These are phyloP conservation scores for Cercospora zeina DNA, from an alignment of 2,329 filamentous ascomycete genomes.

Conservation along the genomic window DNA sequence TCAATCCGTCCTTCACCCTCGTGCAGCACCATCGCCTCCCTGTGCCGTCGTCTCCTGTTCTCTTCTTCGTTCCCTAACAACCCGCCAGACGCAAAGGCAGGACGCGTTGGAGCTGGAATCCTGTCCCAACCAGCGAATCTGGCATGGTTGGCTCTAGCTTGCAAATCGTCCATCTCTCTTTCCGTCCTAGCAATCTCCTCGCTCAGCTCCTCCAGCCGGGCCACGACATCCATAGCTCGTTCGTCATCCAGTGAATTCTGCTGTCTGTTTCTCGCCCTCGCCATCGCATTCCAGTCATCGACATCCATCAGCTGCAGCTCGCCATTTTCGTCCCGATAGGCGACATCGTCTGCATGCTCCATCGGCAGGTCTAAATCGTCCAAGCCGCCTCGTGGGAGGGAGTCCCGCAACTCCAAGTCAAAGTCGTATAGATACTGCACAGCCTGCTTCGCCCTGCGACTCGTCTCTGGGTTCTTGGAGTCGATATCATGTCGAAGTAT, in stretches of 20 bases:
- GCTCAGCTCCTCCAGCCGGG: conserved; percentile 22
- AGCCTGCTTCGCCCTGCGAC: conserved; percentile 25
- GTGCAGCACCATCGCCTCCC: conserved; percentile 88
- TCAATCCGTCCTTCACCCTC: conserved; percentile 69
- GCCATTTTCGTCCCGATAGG: conserved; percentile 11
- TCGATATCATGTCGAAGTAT: conserved; percentile 26
- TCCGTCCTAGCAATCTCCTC: conserved; percentile 24
- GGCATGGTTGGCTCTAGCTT: conserved; percentile 55
- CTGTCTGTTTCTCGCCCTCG: conserved; percentile 9
- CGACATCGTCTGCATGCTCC: neutral
- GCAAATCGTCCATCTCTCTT: conserved; percentile 52
- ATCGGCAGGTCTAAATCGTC: conserved; percentile 4
- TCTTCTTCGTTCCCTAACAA: conserved; percentile 59
- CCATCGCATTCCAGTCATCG: conserved; percentile 19
- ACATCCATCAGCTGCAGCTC: conserved; percentile 14
- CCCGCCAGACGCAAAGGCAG: conserved; percentile 1
- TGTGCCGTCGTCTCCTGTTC: conserved; percentile 65
- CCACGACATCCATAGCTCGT: conserved; percentile 15
- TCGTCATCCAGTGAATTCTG: conserved; percentile 12
- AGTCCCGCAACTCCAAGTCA: conserved; percentile 31
- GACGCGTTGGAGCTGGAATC: conserved; percentile 11
- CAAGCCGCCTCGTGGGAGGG: neutral
- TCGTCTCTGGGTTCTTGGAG: conserved; percentile 20
- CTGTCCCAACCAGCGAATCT: conserved; percentile 28
- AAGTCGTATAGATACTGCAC: conserved; percentile 30